phyloP scores from a whole-genome alignment of 1,284 basidiomycete genomes.

The Sanghuangporus weigelae region DNA sequence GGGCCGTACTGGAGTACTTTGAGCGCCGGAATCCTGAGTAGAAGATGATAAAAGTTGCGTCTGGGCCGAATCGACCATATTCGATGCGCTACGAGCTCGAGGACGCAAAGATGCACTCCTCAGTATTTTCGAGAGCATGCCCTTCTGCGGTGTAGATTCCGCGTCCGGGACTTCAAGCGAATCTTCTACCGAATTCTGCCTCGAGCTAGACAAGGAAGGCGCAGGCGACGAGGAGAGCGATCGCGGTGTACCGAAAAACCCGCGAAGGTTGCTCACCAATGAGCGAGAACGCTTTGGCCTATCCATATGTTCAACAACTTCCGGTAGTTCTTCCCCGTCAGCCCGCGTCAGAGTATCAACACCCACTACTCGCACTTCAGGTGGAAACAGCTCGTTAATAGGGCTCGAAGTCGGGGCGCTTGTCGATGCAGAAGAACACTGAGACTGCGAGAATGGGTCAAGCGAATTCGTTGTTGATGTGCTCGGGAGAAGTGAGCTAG shows the following conservation, averaged over 20 bases:
- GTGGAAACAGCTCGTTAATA: neutral
- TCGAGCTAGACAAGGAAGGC: slow-evolving; percentile 10
- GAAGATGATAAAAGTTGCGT: neutral
- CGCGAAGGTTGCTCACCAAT: slow-evolving; percentile 44
- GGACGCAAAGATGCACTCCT: neutral
- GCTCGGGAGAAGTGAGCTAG: slow-evolving; percentile 4
- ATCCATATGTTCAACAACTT: slow-evolving; percentile 19
- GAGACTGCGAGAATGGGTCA: slow-evolving; percentile 32
- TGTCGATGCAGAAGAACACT: slow-evolving; percentile 40
- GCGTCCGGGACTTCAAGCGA: neutral
- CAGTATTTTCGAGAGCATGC: slow-evolving; percentile 5
- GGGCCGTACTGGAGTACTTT: neutral
- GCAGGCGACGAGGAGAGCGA: slow-evolving; percentile 30
- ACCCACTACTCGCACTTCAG: slow-evolving; percentile 24
- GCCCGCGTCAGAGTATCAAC: slow-evolving; percentile 1
- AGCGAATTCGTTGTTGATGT: neutral
- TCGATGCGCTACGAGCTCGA: neutral
- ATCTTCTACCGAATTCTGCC: slow-evolving; percentile 1
- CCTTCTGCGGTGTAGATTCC: neutral
- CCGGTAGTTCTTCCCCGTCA: neutral
- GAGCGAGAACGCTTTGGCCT: slow-evolving; percentile 42
- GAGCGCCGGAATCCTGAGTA: neutral
- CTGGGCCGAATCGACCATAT: neutral
- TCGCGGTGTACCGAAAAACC: slow-evolving; percentile 33
- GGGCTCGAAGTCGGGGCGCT: slow-evolving; percentile 27